Conservation (phyloP, 176 grass and related monocot species). For the Oropetium thomaeum region DNA sequence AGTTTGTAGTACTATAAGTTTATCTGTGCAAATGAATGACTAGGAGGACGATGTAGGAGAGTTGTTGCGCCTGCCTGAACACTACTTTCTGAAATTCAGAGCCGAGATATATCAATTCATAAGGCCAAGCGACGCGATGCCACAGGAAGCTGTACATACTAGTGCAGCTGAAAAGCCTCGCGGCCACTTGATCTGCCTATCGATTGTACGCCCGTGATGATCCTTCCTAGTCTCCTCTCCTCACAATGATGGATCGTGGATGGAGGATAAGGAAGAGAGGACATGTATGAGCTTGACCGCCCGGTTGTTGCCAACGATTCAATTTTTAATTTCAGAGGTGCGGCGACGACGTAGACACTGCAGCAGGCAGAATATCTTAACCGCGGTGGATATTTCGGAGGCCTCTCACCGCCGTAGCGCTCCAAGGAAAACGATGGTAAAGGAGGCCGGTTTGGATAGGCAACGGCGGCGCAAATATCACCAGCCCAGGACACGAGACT, state of each 20-base stretch:
- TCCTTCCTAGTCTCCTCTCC: not conserved
- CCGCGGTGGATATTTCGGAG: conserved; percentile 16
- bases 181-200: too few relatives aligned
- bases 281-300: not conserved
- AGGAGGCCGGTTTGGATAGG: not conserved
- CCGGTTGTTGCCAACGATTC: not conserved
- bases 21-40: too few relatives aligned
- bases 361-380: conserved; percentile 9
- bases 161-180: too few relatives aligned
- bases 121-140: too few relatives aligned
- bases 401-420: not conserved
- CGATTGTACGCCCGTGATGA: not conserved
- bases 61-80: too few relatives aligned
- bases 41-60: too few relatives aligned
- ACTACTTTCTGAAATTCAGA: too few relatives aligned
- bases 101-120: too few relatives aligned
- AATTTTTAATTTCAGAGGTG: conserved; percentile 14
- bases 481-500: too few relatives aligned
- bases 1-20: too few relatives aligned
- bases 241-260: not conserved
- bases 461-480: conserved; percentile 30
- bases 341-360: not conserved
- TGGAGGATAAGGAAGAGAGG: conserved; percentile 1
- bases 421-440: not conserved
- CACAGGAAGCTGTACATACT: too few relatives aligned